Conservation (phyloP, 2,329 filamentous ascomycete species). For the Aureobasidium pullulans region DNA sequence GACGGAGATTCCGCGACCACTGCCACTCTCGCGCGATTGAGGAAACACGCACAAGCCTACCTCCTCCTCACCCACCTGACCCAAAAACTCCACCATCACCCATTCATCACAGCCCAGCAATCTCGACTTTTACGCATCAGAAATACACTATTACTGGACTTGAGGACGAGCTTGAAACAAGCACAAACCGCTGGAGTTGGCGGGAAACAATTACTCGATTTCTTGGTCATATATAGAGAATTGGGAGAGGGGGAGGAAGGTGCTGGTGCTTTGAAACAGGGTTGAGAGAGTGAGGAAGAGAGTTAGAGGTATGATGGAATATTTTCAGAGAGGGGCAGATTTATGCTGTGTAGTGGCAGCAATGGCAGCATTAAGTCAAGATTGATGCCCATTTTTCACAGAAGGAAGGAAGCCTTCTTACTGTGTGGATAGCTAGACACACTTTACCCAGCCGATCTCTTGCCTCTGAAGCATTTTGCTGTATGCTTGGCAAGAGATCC, state of each 20-base stretch:
- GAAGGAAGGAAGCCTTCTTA: too few species aligned
- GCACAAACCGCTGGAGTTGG: conserved; percentile 35
- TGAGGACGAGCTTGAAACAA: conserved; percentile 56
- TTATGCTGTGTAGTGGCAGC: too few species aligned
- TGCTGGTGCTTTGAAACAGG: conserved; percentile 24
- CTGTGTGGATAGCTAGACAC: too few species aligned
- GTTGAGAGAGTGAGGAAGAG: too few species aligned
- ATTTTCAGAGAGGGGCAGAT: background rate
- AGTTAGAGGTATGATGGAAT: background rate
- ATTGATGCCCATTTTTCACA: too few species aligned
- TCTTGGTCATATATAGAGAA: conserved; percentile 54
- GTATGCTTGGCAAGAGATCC: too few species aligned
- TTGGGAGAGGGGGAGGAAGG: conserved; percentile 55
- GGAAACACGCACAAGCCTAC: conserved; percentile 52
- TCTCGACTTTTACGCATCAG: conserved; percentile 50
- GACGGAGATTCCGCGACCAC: conserved; percentile 23
- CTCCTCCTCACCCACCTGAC: conserved; percentile 47
- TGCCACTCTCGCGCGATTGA: conserved; percentile 36
- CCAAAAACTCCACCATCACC: conserved; percentile 48
- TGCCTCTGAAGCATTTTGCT: too few species aligned
- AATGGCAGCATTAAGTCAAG: too few species aligned
- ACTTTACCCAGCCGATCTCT: too few species aligned
- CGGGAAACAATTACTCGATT: conserved; percentile 42
- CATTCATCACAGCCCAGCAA: conserved; percentile 54
- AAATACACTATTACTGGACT: conserved; percentile 57